Conservation (phyloP, 2,329 filamentous ascomycete species). For the Hypoxylon sp. region DNA sequence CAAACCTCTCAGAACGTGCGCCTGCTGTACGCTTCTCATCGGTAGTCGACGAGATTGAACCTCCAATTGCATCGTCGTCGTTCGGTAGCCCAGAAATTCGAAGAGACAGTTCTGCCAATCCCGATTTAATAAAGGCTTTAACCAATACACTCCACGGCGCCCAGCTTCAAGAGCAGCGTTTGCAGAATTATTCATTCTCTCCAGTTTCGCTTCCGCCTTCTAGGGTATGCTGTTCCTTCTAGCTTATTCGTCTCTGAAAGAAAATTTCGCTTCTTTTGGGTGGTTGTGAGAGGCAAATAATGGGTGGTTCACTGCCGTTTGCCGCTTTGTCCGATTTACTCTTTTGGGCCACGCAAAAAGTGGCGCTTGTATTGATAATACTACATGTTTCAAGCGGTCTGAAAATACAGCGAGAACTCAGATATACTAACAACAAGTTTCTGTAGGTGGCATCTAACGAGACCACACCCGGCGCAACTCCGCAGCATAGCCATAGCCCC, state of each 20-base stretch:
- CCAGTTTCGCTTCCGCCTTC: conserved; percentile 89
- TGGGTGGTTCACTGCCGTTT: conserved; percentile 22
- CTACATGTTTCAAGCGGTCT: conserved; percentile 4
- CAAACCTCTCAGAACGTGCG: conserved; percentile 52
- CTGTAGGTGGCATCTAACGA: conserved; percentile 72
- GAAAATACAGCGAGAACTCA: conserved; percentile 3
- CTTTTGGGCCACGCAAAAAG: conserved; percentile 3
- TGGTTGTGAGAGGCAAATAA: conserved; percentile 11
- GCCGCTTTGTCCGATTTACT: conserved; percentile 21
- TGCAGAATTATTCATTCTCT: conserved; percentile 91
- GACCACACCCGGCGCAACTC: conserved; percentile 72
- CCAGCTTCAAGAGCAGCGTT: conserved; percentile 83
- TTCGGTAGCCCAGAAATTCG: conserved; percentile 39
- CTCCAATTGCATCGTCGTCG: conserved; percentile 58
- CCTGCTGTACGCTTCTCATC: conserved; percentile 80
- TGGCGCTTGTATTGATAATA: conserved; percentile 6
- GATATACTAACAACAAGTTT: conserved; percentile 42
- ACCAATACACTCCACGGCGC: conserved; percentile 80
- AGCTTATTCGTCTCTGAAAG: conserved; percentile 23
- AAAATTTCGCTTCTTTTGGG: not conserved
- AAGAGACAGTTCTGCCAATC: conserved; percentile 60
- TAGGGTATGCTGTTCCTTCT: conserved; percentile 73
- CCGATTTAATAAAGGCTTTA: conserved; percentile 78
- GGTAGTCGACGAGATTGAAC: conserved; percentile 76
- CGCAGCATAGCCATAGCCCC: conserved; percentile 75